A percentile compares a stretch with the other conserved stretches of the same genome.
These are phyloP conservation scores for Naegleria lovaniensis DNA, from an alignment of 208 protist species.

Conservation along the genomic window DNA sequence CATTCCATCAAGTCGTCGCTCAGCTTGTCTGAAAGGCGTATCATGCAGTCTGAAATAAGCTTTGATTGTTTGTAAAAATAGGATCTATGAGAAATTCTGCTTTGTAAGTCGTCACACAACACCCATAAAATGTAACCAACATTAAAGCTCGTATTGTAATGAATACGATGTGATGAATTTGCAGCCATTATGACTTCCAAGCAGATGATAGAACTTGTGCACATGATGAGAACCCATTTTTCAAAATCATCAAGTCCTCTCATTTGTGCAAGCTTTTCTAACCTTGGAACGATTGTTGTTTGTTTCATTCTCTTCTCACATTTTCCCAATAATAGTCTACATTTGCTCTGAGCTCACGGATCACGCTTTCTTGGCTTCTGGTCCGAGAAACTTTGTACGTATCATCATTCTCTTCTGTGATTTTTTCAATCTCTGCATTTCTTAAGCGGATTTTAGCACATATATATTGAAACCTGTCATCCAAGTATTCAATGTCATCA, in stretches of 20 bases:
- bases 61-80: slow-evolving; percentile 72
- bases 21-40: slow-evolving; percentile 58
- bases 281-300: slow-evolving; percentile 63
- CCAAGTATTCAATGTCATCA: slow-evolving; percentile 78
- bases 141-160: slow-evolving; percentile 57
- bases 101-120: slow-evolving; percentile 69
- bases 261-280: slow-evolving; percentile 64
- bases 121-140: slow-evolving; percentile 80
- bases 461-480: slow-evolving; percentile 73
- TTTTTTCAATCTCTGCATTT: slow-evolving; percentile 69
- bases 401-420: slow-evolving; percentile 70
- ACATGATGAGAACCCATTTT: slow-evolving; percentile 72
- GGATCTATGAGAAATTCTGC: slow-evolving; percentile 65
- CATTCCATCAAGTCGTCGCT: slow-evolving; percentile 75
- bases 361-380: slow-evolving; percentile 66
- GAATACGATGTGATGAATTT: slow-evolving; percentile 71
- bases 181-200: slow-evolving; percentile 77
- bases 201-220: slow-evolving; percentile 71
- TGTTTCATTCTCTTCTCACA: slow-evolving; percentile 60
- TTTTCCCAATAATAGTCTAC: slow-evolving; percentile 57
- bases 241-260: slow-evolving; percentile 72
- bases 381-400: slow-evolving; percentile 36
- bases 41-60: slow-evolving; percentile 61
- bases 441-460: slow-evolving; percentile 69
- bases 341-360: slow-evolving; percentile 70